Conservation (phyloP, 805 yeast genomes). For the Monosporozyma aerobia region DNA sequence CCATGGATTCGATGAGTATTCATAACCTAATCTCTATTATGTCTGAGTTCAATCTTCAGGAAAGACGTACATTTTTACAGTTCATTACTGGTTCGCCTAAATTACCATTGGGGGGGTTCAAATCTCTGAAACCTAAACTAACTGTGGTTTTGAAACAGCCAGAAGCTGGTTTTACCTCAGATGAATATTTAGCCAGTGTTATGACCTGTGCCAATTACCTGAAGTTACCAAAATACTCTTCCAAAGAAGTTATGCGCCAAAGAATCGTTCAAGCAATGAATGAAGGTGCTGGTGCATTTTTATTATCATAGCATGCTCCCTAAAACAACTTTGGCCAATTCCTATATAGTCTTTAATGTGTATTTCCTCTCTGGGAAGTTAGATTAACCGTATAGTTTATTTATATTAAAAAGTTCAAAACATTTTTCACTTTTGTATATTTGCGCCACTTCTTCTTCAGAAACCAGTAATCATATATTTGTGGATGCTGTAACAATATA, state of each 20-base stretch:
- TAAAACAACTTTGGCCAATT: background rate
- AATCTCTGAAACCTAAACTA: constrained; percentile 66
- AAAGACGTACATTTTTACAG: constrained; percentile 68
- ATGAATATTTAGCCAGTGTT: constrained; percentile 87
- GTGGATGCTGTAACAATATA: too few relatives aligned
- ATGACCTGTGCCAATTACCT: constrained; percentile 97
- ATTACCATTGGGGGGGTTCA: constrained; percentile 89
- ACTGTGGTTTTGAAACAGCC: constrained; percentile 79
- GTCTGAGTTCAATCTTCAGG: constrained; percentile 41
- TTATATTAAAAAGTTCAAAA: too few relatives aligned
- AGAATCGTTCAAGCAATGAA: constrained; percentile 61
- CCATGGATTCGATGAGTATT: constrained; percentile 56
- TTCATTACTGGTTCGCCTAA: constrained; percentile 91
- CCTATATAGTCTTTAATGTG: too few relatives aligned
- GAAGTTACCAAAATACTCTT: constrained; percentile 76
- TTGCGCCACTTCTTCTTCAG: too few relatives aligned
- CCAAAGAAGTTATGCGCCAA: constrained; percentile 47
- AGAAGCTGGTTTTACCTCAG: constrained; percentile 61
- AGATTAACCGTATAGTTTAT: too few relatives aligned
- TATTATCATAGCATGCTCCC: constrained; percentile 45
- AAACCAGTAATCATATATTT: too few relatives aligned
- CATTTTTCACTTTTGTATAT: too few relatives aligned
- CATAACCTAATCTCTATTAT: constrained; percentile 53
- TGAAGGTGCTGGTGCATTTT: constrained; percentile 85
- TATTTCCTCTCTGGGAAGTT: too few relatives aligned